phyloP scores from a whole-genome alignment of 2,329 filamentous ascomycete species.

The Fusarium nisikadoi region DNA sequence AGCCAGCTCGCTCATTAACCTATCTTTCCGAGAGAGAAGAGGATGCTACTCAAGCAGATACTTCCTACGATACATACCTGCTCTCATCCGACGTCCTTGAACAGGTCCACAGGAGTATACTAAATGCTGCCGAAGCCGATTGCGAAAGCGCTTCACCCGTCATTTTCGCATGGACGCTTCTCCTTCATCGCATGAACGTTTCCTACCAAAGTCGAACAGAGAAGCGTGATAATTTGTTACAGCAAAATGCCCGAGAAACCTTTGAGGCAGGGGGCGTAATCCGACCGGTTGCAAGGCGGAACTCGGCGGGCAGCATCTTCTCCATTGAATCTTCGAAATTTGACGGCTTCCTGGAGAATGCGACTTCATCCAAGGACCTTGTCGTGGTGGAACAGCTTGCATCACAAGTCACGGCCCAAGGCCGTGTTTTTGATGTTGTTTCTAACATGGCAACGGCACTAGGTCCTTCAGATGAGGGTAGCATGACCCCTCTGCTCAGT shows the following conservation, averaged over 20 bases:
- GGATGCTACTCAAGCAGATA: slow-evolving; percentile 49
- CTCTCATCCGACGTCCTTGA: slow-evolving; percentile 75
- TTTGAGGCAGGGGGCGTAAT: slow-evolving; percentile 61
- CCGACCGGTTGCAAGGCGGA: slow-evolving; percentile 59
- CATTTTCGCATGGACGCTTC: slow-evolving; percentile 82
- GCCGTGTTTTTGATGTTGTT: slow-evolving; percentile 65
- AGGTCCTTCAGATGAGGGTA: slow-evolving; percentile 57
- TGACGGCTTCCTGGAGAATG: slow-evolving; percentile 65
- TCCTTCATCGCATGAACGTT: slow-evolving; percentile 75
- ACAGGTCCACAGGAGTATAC: slow-evolving; percentile 77
- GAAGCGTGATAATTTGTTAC: slow-evolving; percentile 66
- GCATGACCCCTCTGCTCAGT: slow-evolving; percentile 66
- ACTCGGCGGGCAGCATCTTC: slow-evolving; percentile 70
- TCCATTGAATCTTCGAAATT: slow-evolving; percentile 70
- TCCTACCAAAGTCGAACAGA: slow-evolving; percentile 72
- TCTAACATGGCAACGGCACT: slow-evolving; percentile 60
- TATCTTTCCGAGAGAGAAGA: slow-evolving; percentile 54
- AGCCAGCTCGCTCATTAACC: slow-evolving; percentile 66
- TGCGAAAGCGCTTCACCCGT: slow-evolving; percentile 76
- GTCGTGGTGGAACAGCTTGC: slow-evolving; percentile 63
- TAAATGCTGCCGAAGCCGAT: slow-evolving; percentile 65
- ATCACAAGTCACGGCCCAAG: slow-evolving; percentile 58
- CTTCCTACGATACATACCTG: slow-evolving; percentile 68
- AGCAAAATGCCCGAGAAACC: slow-evolving; percentile 67
- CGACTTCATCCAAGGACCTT: slow-evolving; percentile 62